A percentile compares a stretch with the other conserved stretches of the same genome.
These are phyloP conservation scores for Hypoxylon fuscum DNA, from an alignment of 495 filamentous ascomycete genomes.

Conservation along the genomic window DNA sequence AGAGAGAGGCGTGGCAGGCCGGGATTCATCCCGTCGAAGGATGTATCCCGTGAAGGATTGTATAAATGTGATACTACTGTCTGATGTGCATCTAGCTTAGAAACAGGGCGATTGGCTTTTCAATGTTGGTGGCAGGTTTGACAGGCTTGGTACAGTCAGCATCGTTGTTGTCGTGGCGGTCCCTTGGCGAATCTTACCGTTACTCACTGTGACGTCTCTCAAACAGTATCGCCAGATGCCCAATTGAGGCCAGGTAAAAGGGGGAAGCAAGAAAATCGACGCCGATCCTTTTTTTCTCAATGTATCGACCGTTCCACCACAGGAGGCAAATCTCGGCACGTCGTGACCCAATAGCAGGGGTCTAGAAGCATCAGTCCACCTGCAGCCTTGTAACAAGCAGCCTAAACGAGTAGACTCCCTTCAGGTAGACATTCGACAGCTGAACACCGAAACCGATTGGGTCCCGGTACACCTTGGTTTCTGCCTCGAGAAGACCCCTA, in stretches of 20 bases:
- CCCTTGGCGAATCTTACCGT: slow-evolving; percentile 36
- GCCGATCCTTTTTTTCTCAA: slow-evolving; percentile 30
- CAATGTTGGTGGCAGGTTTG: slow-evolving; percentile 30
- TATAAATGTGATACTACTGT: slow-evolving; percentile 41
- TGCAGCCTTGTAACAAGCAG: slow-evolving; percentile 34
- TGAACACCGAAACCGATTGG: slow-evolving; percentile 15
- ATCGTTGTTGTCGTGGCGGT: slow-evolving; percentile 35
- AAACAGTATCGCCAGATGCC: slow-evolving; percentile 33
- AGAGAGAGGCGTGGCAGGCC: slow-evolving; percentile 25
- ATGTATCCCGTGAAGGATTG: slow-evolving; percentile 26
- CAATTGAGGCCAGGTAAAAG: slow-evolving; percentile 29
- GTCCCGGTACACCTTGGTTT: slow-evolving; percentile 11
- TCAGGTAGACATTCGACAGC: slow-evolving; percentile 18
- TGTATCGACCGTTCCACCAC: slow-evolving; percentile 23
- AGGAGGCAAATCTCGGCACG: slow-evolving; percentile 36
- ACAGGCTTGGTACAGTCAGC: slow-evolving; percentile 37
- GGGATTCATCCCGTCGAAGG: slow-evolving; percentile 12
- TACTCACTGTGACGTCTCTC: slow-evolving; percentile 39
- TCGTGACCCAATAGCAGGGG: slow-evolving; percentile 26
- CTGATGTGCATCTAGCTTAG: slow-evolving; percentile 30
- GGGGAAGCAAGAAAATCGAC: slow-evolving; percentile 17
- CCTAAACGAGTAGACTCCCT: slow-evolving; percentile 19
- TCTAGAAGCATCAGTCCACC: slow-evolving; percentile 29
- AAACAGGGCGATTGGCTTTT: slow-evolving; percentile 36
- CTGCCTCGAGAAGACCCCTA: slow-evolving; percentile 3